Percentiles rank a stretch among this genome's conserved stretches.
Evolutionary conservation across 495 filamentous ascomycete genomes (phyloP).

Genomic region (Penicillium tannophilum): DNA sequence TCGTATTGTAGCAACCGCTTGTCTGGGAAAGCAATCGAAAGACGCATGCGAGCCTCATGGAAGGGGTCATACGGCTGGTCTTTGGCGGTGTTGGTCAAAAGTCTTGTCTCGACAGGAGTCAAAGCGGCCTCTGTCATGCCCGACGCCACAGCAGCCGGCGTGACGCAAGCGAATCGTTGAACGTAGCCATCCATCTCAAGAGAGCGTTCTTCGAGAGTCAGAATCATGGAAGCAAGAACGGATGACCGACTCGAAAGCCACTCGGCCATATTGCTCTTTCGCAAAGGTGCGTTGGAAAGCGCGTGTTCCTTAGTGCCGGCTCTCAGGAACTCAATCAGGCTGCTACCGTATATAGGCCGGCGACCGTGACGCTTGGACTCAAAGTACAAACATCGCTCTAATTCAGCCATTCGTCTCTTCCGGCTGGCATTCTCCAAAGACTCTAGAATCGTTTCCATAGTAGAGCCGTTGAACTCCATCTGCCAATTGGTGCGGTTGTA

Average conservation of each 20-base stretch:
- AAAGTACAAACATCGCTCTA: constrained; percentile 78
- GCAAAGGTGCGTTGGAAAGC: constrained; percentile 40
- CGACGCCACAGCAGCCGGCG: constrained; percentile 79
- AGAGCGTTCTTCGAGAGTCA: constrained; percentile 71
- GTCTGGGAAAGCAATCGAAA: constrained; percentile 96
- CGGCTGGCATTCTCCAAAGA: constrained; percentile 72
- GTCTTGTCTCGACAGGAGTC: constrained; percentile 64
- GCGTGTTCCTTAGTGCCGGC: constrained; percentile 56
- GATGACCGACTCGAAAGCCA: constrained; percentile 75
- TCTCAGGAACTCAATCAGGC: constrained; percentile 69
- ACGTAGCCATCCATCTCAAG: constrained; percentile 71
- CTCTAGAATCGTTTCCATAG: constrained; percentile 67
- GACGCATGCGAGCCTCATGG: constrained; percentile 89
- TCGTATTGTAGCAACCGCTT: constrained; percentile 95
- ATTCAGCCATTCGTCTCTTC: constrained; percentile 72
- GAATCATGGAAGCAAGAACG: constrained; percentile 70
- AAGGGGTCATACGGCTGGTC: constrained; percentile 74
- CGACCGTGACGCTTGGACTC: constrained; percentile 81
- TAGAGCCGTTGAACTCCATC: constrained; percentile 61
- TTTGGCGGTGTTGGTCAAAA: constrained; percentile 49
- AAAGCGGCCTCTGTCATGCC: constrained; percentile 71
- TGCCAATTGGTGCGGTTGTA: constrained; percentile 60
- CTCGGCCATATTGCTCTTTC: constrained; percentile 55
- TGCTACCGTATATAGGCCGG: constrained; percentile 77
- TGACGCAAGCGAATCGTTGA: constrained; percentile 86